phyloP scores from a whole-genome alignment of 164 flowering plant species.

The Annona cherimola region DNA sequence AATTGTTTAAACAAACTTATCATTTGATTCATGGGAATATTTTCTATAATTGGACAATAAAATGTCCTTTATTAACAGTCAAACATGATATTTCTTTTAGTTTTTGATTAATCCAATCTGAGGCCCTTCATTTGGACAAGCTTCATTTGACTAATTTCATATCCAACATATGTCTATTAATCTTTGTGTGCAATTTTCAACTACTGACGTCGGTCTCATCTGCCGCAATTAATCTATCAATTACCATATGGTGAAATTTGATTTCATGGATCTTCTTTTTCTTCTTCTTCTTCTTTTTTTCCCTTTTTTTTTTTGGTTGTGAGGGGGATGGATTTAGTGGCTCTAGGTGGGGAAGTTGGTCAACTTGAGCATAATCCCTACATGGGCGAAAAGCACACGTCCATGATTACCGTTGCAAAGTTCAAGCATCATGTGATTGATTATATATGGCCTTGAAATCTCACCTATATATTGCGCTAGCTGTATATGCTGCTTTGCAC shows the following conservation, averaged over 20 bases:
- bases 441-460: no score
- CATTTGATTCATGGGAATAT: background rate
- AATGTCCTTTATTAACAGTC: background rate
- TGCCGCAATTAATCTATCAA: no score
- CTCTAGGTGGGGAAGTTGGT: background rate
- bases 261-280: no score
- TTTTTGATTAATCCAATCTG: background rate
- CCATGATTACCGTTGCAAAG: background rate
- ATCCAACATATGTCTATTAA: no score
- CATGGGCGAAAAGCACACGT: slow-evolving; percentile 6
- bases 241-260: no score
- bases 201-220: no score
- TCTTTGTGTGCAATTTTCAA: no score
- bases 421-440: slow-evolving; percentile 1
- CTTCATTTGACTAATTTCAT: background rate
- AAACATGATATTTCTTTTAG: background rate
- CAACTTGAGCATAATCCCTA: slow-evolving; percentile 1
- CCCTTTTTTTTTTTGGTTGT: background rate
- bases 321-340: slow-evolving; percentile 3
- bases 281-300: no score
- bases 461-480: background rate
- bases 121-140: background rate
- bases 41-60: background rate
- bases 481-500: background rate
- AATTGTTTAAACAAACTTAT: no score